Conservation (phyloP, 2,329 filamentous ascomycete genomes). For the Plenodomus tracheiphilus region DNA sequence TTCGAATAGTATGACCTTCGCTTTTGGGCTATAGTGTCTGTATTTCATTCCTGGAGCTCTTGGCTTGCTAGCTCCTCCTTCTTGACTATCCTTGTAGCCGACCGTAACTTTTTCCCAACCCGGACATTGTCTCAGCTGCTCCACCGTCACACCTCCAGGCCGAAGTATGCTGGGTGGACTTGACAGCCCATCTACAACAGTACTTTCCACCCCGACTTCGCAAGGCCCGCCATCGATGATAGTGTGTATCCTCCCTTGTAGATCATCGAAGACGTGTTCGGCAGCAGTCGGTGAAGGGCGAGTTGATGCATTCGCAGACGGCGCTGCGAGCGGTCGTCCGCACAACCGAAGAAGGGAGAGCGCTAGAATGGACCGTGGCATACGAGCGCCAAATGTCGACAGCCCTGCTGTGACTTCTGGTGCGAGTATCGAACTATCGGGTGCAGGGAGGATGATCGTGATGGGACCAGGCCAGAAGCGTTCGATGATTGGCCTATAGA, state of each 20-base stretch:
- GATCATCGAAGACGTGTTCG: slow-evolving; percentile 83
- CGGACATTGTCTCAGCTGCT: slow-evolving; percentile 70
- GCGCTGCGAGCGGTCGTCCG: slow-evolving; percentile 80
- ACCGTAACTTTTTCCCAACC: slow-evolving; percentile 81
- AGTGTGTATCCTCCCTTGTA: slow-evolving; percentile 78
- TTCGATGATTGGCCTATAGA: slow-evolving; percentile 77
- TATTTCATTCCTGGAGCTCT: slow-evolving; percentile 98
- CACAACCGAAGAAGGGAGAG: slow-evolving; percentile 81
- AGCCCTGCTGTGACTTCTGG: slow-evolving; percentile 91
- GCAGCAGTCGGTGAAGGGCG: slow-evolving; percentile 90
- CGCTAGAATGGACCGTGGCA: slow-evolving; percentile 85
- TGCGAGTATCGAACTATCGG: slow-evolving; percentile 70
- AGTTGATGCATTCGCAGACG: slow-evolving; percentile 92
- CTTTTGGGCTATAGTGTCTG: slow-evolving; percentile 93
- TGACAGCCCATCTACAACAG: slow-evolving; percentile 88
- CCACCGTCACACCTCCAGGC: slow-evolving; percentile 84
- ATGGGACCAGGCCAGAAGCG: slow-evolving; percentile 94
- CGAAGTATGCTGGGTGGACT: slow-evolving; percentile 79
- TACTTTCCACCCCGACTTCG: slow-evolving; percentile 90
- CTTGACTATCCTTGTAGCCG: slow-evolving; percentile 75
- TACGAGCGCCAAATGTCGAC: slow-evolving; percentile 82
- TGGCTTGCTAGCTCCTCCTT: slow-evolving; percentile 64
- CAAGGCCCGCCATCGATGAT: slow-evolving; percentile 90
- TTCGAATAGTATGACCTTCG: slow-evolving; percentile 82
- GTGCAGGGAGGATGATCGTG: slow-evolving; percentile 84